Conservation (phyloP, 2,329 filamentous ascomycete genomes). For the Tolypocladium pustulatum region DNA sequence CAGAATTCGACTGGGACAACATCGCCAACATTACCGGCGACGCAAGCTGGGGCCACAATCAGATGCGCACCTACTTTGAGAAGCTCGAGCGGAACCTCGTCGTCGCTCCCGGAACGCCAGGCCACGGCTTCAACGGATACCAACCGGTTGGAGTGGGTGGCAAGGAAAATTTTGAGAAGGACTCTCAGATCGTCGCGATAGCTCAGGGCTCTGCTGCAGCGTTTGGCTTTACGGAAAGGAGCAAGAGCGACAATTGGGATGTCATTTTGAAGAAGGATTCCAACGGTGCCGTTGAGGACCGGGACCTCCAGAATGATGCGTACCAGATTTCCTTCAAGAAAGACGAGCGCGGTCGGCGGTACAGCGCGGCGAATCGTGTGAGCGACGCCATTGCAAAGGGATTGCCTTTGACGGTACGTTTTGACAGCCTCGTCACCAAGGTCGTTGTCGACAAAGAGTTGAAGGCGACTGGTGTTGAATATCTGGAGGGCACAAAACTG, state of each 20-base stretch:
- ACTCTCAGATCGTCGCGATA: constrained; percentile 29
- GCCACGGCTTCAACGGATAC: constrained; percentile 32
- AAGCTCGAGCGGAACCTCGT: constrained; percentile 33
- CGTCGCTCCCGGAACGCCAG: constrained; percentile 22
- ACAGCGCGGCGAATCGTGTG: constrained; percentile 3
- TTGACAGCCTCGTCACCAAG: constrained; percentile 21
- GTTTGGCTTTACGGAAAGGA: not conserved
- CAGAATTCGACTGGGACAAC: constrained; percentile 28
- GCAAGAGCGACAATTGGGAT: not conserved
- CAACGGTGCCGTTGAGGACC: not conserved
- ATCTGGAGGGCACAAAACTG: constrained; percentile 13
- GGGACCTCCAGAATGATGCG: not conserved
- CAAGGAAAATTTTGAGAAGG: constrained; percentile 10
- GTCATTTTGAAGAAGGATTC: not conserved
- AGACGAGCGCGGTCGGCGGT: not conserved
- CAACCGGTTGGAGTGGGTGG: constrained; percentile 10
- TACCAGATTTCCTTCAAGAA: constrained; percentile 1
- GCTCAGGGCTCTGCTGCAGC: constrained; percentile 2
- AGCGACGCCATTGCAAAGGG: constrained; percentile 9
- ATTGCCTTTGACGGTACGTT: constrained; percentile 11
- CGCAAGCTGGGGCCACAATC: constrained; percentile 25
- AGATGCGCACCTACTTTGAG: constrained; percentile 31
- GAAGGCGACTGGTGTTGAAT: constrained; percentile 21
- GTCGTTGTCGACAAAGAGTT: constrained; percentile 24
- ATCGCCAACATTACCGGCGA: constrained; percentile 32